These are phyloP conservation scores for Tausonia pullulans DNA, from an alignment of 1,284 basidiomycete genomes.

Conservation along the genomic window DNA sequence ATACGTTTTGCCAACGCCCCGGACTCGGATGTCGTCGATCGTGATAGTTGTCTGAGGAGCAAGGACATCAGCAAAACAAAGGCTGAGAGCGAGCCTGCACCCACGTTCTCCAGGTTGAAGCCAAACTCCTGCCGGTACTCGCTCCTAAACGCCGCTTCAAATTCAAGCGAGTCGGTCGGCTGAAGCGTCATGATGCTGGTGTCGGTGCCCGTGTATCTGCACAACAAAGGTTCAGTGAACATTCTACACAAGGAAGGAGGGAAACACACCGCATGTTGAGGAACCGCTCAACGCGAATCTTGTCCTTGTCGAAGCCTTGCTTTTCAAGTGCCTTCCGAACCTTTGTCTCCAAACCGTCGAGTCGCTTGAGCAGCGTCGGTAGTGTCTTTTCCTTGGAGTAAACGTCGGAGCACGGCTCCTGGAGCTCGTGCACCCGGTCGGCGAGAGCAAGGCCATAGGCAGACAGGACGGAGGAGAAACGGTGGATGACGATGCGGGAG, in stretches of 20 bases:
- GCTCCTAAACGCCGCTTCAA: slow-evolving; percentile 63
- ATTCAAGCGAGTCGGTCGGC: slow-evolving; percentile 53
- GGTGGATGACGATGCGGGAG: slow-evolving; percentile 70
- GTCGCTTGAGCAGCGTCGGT: slow-evolving; percentile 46
- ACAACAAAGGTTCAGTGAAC: slow-evolving; percentile 14
- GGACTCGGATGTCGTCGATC: slow-evolving; percentile 83
- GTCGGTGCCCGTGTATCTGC: slow-evolving; percentile 50
- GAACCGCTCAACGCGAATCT: slow-evolving; percentile 64
- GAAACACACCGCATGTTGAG: slow-evolving; percentile 70
- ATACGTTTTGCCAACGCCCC: slow-evolving; percentile 17
- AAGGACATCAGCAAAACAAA: neutral
- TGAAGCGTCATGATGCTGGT: slow-evolving; percentile 52
- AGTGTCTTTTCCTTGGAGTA: slow-evolving; percentile 48
- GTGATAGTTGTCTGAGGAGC: slow-evolving; percentile 43
- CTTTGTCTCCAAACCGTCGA: slow-evolving; percentile 54
- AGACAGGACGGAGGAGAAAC: slow-evolving; percentile 73
- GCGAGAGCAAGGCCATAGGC: slow-evolving; percentile 83
- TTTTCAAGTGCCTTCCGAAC: slow-evolving; percentile 53
- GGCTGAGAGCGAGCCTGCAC: slow-evolving; percentile 23
- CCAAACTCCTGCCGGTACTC: slow-evolving; percentile 79
- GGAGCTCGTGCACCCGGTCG: slow-evolving; percentile 67
- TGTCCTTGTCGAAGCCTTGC: slow-evolving; percentile 66
- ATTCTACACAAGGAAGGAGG: slow-evolving; percentile 38
- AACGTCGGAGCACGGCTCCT: slow-evolving; percentile 62
- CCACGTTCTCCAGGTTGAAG: slow-evolving; percentile 64